Base-by-base conservation (phyloP, 257 asterid genomes). In the Solanum raphanifolium region DNA sequence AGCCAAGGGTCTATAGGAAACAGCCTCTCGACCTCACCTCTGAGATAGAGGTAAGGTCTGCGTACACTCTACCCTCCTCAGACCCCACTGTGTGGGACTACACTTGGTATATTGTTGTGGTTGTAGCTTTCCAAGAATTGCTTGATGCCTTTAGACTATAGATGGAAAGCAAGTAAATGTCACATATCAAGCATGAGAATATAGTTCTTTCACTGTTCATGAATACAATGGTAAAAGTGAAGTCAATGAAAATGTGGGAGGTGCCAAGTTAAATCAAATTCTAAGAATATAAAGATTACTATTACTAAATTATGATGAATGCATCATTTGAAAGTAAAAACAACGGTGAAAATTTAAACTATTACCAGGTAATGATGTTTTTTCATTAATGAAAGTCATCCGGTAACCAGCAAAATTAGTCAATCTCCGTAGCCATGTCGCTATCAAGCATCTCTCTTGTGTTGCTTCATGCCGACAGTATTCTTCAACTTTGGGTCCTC, bases 381-480 rank as follows among this genome's bases (percentile, higher is more conserved):
- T 34, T 88, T 86, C 88, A 84, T 66, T 83, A 25, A 83, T 86
- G 81, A 72, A 89, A 89, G 74, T 87, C 75, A 90, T 76, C 84
- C 13, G 74, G 86, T 11, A 88, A 87, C 79, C 88, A 89, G 84
- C 91, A 87, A 88, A 34, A 85, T 32, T 72, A 89, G 90, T 86
- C 87, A 90, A 73, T 89, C 91, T 86, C 90, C 34, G 92, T 89
- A 90, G 93, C 91, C 84, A 90, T 89, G 91, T 94, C 94, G 58
- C 94, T 62, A 90, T 92, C 93, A 88, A 65, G 91, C 91, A 90
- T 92, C 95, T 89, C 95, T 89, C 87, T 89, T 82, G 21, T 87
- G 87, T 91, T 81, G 93, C 86, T 92, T 91, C 91, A 86, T 88
- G 91, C 93, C 88, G 94, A 92, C 96, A 90, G 88, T 89, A 43